These are phyloP conservation scores for Zygoascus meyerae DNA, from an alignment of 1,139 yeast species.

Conservation along the genomic window DNA sequence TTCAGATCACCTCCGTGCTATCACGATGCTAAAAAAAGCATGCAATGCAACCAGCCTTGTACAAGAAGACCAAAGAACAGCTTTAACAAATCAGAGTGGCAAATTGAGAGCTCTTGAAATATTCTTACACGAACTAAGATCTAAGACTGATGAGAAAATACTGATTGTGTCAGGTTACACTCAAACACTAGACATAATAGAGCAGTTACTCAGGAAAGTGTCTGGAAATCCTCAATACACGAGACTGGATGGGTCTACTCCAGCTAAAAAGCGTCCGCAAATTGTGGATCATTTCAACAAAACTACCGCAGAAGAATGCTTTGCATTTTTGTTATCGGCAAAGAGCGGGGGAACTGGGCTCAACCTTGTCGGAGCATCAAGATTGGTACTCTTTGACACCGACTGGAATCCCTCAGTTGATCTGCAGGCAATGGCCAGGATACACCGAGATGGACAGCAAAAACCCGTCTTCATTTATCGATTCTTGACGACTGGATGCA, in stretches of 20 bases:
- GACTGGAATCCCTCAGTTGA: slow-evolving; percentile 96
- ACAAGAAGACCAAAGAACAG: slow-evolving; percentile 23
- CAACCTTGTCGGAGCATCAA: slow-evolving; percentile 83
- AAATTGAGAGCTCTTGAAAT: slow-evolving; percentile 33
- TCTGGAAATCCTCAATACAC: slow-evolving; percentile 42
- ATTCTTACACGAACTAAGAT: slow-evolving; percentile 28
- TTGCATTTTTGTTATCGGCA: slow-evolving; percentile 75
- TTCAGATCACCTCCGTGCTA: slow-evolving; percentile 55
- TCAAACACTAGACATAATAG: slow-evolving; percentile 74
- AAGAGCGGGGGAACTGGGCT: slow-evolving; percentile 95
- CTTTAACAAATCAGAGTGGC: slow-evolving; percentile 24
- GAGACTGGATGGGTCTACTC: slow-evolving; percentile 83
- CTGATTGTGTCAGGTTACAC: slow-evolving; percentile 89
- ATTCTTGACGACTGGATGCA: slow-evolving; percentile 66
- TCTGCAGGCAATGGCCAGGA: slow-evolving; percentile 91
- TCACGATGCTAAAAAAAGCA: slow-evolving; percentile 69
- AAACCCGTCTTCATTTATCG: slow-evolving; percentile 77
- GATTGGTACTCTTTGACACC: slow-evolving; percentile 76
- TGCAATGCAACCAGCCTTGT: slow-evolving; percentile 77
- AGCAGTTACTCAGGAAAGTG: slow-evolving; percentile 47
- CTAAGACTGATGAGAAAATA: slow-evolving; percentile 55
- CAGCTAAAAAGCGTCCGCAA: slow-evolving; percentile 54
- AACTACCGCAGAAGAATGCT: slow-evolving; percentile 37
- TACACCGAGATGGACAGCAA: slow-evolving; percentile 88
- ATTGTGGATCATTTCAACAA: slow-evolving; percentile 68